A percentile compares a stretch with the other conserved stretches of the same genome.
These are phyloP conservation scores for Ceratocystis lukuohia DNA, from an alignment of 2,329 filamentous ascomycete species.

Conservation along the genomic window DNA sequence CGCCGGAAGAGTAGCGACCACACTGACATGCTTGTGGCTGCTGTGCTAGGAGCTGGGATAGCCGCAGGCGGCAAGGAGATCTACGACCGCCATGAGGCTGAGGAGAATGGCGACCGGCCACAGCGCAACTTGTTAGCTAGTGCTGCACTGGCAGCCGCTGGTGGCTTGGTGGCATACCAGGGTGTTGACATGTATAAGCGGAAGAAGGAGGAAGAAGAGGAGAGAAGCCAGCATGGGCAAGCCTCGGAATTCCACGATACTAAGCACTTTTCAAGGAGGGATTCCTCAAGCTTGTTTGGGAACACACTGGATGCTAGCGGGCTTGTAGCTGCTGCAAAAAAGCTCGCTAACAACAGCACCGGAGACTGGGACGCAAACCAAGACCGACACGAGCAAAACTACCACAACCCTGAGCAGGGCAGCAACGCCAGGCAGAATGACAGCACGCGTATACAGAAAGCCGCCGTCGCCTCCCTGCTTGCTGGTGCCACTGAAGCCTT, in stretches of 20 bases:
- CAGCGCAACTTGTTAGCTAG: constrained; percentile 47
- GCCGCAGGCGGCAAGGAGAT: constrained; percentile 54
- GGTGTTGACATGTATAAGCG: constrained; percentile 52
- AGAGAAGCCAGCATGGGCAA: constrained; percentile 36
- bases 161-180: constrained; percentile 50
- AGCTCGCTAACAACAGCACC: constrained; percentile 38
- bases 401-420: constrained; percentile 23
- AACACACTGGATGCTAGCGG: constrained; percentile 48
- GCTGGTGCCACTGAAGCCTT: constrained; percentile 89
- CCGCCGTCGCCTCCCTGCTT: constrained; percentile 78
- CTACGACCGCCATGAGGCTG: constrained; percentile 47
- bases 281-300: constrained; percentile 52
- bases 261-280: constrained; percentile 41
- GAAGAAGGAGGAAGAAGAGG: constrained; percentile 30
- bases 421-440: constrained; percentile 31
- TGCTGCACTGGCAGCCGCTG: constrained; percentile 49
- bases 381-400: constrained; percentile 29
- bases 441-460: constrained; percentile 62
- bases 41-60: constrained; percentile 50
- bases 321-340: constrained; percentile 48
- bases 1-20: constrained; percentile 40
- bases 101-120: constrained; percentile 34
- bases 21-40: constrained; percentile 53
- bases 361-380: constrained; percentile 34
- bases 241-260: constrained; percentile 45